Evolutionary conservation across 768 basidiomycete species (phyloP).

Genomic region (Russula compacta): DNA sequence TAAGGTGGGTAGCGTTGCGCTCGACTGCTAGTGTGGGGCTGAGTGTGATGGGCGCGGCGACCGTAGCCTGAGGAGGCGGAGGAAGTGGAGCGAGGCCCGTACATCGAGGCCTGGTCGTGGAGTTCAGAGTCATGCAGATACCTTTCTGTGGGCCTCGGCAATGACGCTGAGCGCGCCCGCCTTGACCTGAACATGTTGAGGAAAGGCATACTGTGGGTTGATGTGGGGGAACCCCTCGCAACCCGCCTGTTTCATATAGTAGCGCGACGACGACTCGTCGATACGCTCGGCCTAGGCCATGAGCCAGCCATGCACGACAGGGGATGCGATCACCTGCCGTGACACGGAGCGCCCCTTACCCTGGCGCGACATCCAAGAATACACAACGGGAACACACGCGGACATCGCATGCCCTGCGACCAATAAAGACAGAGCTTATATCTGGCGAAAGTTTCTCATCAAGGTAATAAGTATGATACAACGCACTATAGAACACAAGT

Average conservation of each 20-base stretch:
- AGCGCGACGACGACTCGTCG: background rate
- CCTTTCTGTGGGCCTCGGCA: background rate
- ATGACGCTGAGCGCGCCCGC: conserved; percentile 4
- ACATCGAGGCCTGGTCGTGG: background rate
- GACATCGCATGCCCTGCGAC: conserved; percentile 14
- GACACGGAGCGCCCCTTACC: conserved; percentile 14
- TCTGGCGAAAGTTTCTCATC: conserved; percentile 7
- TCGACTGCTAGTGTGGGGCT: background rate
- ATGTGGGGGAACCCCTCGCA: conserved; percentile 5
- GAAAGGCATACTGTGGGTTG: conserved; percentile 17
- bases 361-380: conserved; percentile 4
- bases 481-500: conserved; percentile 9
- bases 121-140: background rate
- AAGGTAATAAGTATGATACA: conserved; percentile 8
- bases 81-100: background rate
- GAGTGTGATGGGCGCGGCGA: background rate
- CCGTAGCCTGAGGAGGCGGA: background rate
- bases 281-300: conserved; percentile 9
- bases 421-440: conserved; percentile 9
- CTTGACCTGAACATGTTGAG: conserved; percentile 16
- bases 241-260: conserved; percentile 11
- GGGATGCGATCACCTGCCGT: conserved; percentile 16
- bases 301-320: conserved; percentile 8
- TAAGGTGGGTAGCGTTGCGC: background rate
- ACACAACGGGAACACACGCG: conserved; percentile 9